Percentiles rank a stretch among this genome's conserved stretches.
Conservation (phyloP, 345 rosid species). For the Cardiospermum halicacabum region DNA sequence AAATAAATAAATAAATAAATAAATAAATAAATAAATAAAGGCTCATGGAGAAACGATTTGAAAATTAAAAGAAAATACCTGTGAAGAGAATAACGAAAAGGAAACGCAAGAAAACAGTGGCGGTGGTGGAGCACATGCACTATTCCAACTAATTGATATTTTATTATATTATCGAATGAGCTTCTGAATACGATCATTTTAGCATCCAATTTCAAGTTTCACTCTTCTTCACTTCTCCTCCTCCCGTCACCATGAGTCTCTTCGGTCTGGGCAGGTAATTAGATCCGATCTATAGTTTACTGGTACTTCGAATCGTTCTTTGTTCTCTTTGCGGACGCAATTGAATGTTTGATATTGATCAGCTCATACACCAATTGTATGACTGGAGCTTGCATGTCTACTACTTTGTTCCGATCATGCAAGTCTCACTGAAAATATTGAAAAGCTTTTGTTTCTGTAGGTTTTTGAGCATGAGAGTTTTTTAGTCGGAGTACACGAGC, state of each 20-base stretch:
- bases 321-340: not conserved
- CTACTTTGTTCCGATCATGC: not conserved
- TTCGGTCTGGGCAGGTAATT: constrained; percentile 64
- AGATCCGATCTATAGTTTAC: constrained; percentile 4
- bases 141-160: too few species aligned
- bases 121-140: too few species aligned
- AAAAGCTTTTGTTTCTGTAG: not conserved
- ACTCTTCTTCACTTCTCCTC: constrained; percentile 6
- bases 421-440: not conserved
- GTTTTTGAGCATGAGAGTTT: too few species aligned
- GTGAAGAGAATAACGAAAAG: too few species aligned
- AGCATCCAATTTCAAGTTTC: not conserved
- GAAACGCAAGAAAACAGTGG: too few species aligned
- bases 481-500: too few species aligned
- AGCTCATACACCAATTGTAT: not conserved
- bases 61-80: too few species aligned
- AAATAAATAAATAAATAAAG: too few species aligned
- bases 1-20: too few species aligned
- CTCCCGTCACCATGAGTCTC: constrained; percentile 75
- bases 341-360: not conserved
- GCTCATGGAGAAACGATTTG: too few species aligned
- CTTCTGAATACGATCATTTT: too few species aligned
- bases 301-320: not conserved
- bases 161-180: too few species aligned
- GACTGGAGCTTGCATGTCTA: not conserved